These are phyloP conservation scores for Leishmania lainsoni DNA, from an alignment of 208 protist genomes.

Conservation along the genomic window DNA sequence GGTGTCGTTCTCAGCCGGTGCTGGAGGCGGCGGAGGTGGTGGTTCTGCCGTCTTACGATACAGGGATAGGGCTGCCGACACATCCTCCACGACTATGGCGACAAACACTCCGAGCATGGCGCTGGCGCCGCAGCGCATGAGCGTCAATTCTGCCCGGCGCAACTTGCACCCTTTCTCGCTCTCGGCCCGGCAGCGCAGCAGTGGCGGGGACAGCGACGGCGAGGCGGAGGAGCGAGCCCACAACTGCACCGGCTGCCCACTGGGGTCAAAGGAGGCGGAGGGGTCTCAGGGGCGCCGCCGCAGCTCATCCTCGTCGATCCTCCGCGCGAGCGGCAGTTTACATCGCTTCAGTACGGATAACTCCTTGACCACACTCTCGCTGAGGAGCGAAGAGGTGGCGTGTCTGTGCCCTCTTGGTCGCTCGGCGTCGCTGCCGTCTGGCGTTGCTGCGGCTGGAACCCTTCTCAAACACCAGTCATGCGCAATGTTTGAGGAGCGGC, in stretches of 20 bases:
- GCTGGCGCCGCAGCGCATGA: not conserved
- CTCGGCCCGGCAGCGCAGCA: constrained; percentile 1
- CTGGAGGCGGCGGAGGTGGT: not conserved
- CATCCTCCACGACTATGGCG: not conserved
- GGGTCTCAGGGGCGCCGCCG: not conserved
- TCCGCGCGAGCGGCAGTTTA: constrained; percentile 7
- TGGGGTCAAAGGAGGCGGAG: not conserved
- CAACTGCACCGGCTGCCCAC: not conserved
- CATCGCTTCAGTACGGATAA: constrained; percentile 12
- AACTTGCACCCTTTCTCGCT: constrained; percentile 18
- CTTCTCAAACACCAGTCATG: not conserved
- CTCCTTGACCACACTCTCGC: not conserved
- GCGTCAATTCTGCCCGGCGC: constrained; percentile 1
- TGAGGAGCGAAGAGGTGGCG: constrained; percentile 24
- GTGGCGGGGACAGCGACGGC: not conserved
- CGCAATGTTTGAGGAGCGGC: constrained; percentile 11
- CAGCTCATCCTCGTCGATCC: not conserved
- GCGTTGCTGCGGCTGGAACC: not conserved
- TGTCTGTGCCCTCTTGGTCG: not conserved
- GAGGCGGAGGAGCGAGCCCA: not conserved
- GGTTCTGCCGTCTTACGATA: not conserved
- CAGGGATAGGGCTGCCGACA: not conserved
- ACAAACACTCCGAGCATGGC: not conserved
- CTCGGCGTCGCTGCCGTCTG: constrained; percentile 1
- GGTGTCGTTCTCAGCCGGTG: not conserved